Percentiles rank a stretch among this genome's conserved stretches.
Evolutionary conservation across 805 yeast genomes (phyloP).

Genomic region (Ogataea polymorpha): DNA sequence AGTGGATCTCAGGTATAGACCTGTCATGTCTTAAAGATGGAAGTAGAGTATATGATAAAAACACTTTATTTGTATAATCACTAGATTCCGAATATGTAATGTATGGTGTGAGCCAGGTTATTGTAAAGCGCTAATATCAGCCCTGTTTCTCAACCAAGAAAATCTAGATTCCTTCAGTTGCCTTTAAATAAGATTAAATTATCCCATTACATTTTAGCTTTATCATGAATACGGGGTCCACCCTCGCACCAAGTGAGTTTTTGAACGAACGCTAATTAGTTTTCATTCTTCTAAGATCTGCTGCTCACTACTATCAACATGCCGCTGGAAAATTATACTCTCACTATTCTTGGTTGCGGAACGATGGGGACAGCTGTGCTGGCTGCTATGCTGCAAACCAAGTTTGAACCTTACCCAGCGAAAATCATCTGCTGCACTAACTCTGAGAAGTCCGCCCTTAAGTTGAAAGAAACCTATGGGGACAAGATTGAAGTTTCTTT

Average conservation of each 20-base stretch:
- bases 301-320: not conserved
- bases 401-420: constrained; percentile 56
- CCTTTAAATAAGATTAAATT: not conserved
- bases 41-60: not conserved
- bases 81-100: not conserved
- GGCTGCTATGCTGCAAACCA: constrained; percentile 62
- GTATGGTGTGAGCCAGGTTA: no score
- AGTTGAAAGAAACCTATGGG: constrained; percentile 49
- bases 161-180: not conserved
- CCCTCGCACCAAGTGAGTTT: not conserved
- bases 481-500: constrained; percentile 50
- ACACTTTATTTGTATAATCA: not conserved
- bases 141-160: no score
- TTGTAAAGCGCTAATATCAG: no score
- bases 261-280: no score
- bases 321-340: constrained; percentile 23
- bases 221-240: not conserved
- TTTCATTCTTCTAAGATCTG: no score
- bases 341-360: constrained; percentile 88
- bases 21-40: constrained; percentile 27
- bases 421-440: constrained; percentile 77
- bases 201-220: constrained; percentile 2
- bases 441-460: constrained; percentile 46
- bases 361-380: constrained; percentile 94
- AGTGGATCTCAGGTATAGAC: constrained; percentile 57